phyloP scores from a whole-genome alignment of 768 basidiomycete genomes.

The Lanmaoa pseudosensibilis region DNA sequence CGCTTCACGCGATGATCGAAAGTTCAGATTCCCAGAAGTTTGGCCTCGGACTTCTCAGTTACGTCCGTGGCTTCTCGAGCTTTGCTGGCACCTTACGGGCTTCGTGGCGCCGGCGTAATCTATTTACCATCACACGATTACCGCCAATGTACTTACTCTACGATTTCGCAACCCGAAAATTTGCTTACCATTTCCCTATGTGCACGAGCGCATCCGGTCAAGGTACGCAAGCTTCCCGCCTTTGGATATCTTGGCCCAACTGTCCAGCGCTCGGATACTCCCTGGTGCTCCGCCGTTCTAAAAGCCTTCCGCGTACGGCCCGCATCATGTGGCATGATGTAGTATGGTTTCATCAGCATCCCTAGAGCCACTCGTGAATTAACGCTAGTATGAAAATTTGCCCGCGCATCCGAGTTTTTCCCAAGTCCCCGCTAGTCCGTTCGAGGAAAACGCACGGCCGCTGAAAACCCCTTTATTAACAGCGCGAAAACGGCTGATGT shows the following conservation, averaged over 20 bases:
- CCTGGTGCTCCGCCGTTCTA: conserved; percentile 25
- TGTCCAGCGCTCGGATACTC: conserved; percentile 16
- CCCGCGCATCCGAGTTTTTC: conserved; percentile 12
- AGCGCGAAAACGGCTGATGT: conserved; percentile 5
- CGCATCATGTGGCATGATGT: conserved; percentile 19
- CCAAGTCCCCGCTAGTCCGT: conserved; percentile 19
- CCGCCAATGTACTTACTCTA: conserved; percentile 16
- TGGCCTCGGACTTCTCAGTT: conserved; percentile 35
- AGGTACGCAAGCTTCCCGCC: conserved; percentile 21
- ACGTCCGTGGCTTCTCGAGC: conserved; percentile 35
- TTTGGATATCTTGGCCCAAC: conserved; percentile 22
- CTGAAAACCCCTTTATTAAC: conserved; percentile 8
- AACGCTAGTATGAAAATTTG: conserved; percentile 14
- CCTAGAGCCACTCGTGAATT: conserved; percentile 11
- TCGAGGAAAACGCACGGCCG: conserved; percentile 7
- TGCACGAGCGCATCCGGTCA: conserved; percentile 15
- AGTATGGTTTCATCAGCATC: conserved; percentile 7
- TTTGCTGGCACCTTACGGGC: conserved; percentile 20
- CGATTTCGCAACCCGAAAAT: conserved; percentile 12
- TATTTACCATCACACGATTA: conserved; percentile 24
- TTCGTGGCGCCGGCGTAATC: conserved; percentile 32
- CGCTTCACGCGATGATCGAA: conserved; percentile 28
- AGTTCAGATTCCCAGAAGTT: conserved; percentile 31
- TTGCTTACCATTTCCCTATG: conserved; percentile 16
- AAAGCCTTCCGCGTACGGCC: conserved; percentile 18